These are phyloP conservation scores for Forsythia viridissima DNA, from an alignment of 257 asterid genomes.

Conservation along the genomic window DNA sequence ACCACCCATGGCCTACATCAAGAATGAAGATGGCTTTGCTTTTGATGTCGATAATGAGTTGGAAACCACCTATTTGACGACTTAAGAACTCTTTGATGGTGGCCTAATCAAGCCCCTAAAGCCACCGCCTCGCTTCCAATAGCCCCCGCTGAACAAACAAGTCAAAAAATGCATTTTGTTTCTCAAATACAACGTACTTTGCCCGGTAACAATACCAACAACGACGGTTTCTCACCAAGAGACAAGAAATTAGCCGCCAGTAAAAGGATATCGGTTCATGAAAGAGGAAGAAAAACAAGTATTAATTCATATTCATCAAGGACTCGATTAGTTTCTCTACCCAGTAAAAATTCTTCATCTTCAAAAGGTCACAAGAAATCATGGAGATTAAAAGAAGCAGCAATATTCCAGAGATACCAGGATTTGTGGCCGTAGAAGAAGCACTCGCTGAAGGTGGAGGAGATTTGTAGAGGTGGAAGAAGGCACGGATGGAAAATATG, in stretches of 20 bases:
- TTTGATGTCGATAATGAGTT: no score
- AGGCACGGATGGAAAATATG: no score
- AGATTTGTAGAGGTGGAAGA: no score
- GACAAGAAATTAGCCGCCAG: neutral
- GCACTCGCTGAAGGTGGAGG: no score
- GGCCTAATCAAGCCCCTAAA: slow-evolving; percentile 59
- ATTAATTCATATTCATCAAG: neutral
- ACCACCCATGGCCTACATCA: no score
- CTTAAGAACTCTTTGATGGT: slow-evolving; percentile 63
- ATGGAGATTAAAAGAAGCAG: slow-evolving; percentile 49
- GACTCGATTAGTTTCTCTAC: slow-evolving; percentile 1
- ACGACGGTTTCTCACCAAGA: slow-evolving; percentile 17
- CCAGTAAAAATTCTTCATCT: slow-evolving; percentile 17
- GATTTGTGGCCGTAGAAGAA: no score
- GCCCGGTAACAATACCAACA: neutral
- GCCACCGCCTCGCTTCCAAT: no score
- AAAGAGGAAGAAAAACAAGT: neutral
- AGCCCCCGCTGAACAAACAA: no score
- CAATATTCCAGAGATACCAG: no score
- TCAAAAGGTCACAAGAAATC: slow-evolving; percentile 35
- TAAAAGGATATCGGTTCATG: neutral
- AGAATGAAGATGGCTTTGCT: no score
- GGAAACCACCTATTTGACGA: no score
- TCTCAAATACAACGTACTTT: neutral
- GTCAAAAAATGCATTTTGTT: neutral